Evolutionary conservation across 257 asterid species (phyloP).

Genomic region (Plantago elongata): DNA sequence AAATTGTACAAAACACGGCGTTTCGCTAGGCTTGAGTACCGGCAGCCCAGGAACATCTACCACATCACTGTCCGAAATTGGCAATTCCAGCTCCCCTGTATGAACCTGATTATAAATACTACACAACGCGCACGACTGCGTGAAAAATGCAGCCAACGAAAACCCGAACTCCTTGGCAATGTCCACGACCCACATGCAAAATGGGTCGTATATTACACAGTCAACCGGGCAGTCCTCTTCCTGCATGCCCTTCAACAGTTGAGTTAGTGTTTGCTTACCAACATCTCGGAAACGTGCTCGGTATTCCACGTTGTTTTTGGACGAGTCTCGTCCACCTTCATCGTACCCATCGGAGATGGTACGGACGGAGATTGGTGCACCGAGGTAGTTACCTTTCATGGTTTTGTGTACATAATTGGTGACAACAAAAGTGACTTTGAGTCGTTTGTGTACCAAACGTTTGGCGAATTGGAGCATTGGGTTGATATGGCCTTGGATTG

Average conservation of each 20-base stretch:
- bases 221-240: slow-evolving; percentile 31
- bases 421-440: slow-evolving; percentile 22
- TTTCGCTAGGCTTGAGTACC: slow-evolving; percentile 29
- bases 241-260: slow-evolving; percentile 10
- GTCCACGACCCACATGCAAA: slow-evolving; percentile 28
- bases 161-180: slow-evolving; percentile 34
- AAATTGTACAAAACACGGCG: slow-evolving; percentile 35
- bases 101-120: slow-evolving; percentile 26
- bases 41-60: slow-evolving; percentile 40
- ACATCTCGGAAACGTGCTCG: slow-evolving; percentile 5
- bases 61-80: slow-evolving; percentile 16
- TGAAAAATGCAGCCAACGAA: slow-evolving; percentile 37
- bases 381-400: neutral
- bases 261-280: slow-evolving; percentile 20
- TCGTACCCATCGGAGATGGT: slow-evolving; percentile 46
- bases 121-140: slow-evolving; percentile 45
- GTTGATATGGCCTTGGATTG: slow-evolving; percentile 49
- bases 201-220: slow-evolving; percentile 40
- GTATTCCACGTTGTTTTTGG: neutral
- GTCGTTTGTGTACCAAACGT: slow-evolving; percentile 28
- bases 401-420: slow-evolving; percentile 23
- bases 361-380: slow-evolving; percentile 24
- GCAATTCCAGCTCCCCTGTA: slow-evolving; percentile 26
- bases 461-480: slow-evolving; percentile 52
- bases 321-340: slow-evolving; percentile 15